phyloP scores from a whole-genome alignment of 345 rosid genomes.

The Populus alba region DNA sequence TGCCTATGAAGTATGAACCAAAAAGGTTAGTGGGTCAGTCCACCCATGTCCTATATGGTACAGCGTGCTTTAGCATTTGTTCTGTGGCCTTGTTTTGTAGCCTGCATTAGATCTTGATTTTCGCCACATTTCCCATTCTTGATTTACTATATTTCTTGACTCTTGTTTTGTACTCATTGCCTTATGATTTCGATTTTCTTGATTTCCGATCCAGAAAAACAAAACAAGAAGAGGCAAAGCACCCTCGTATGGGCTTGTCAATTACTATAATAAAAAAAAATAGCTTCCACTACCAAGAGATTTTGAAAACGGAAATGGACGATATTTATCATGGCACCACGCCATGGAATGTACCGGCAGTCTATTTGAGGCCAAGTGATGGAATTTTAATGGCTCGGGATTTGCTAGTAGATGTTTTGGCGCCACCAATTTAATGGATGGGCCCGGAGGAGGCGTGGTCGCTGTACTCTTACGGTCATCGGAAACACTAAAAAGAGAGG shows the following conservation, averaged over 20 bases:
- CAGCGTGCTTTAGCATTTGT: background rate
- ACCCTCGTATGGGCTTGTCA: conserved; percentile 28
- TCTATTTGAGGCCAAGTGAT: no score
- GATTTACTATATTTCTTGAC: conserved; percentile 27
- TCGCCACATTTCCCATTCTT: background rate
- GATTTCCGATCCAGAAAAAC: conserved; percentile 9
- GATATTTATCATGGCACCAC: background rate
- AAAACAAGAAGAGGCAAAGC: background rate
- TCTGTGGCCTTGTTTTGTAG: conserved; percentile 19
- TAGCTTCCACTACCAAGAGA: background rate
- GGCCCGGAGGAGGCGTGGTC: no score
- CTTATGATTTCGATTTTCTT: conserved; percentile 38
- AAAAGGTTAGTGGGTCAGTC: background rate
- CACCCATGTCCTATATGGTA: background rate
- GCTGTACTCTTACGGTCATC: no score
- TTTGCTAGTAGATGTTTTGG: no score
- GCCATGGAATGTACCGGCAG: background rate
- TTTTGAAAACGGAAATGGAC: background rate
- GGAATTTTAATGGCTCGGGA: no score
- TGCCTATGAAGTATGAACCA: background rate
- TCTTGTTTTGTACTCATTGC: conserved; percentile 46
- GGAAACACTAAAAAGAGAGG: no score
- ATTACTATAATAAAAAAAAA: background rate
- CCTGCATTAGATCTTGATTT: conserved; percentile 15
- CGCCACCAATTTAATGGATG: no score